Evolutionary conservation across 805 yeast genomes (phyloP), one percentile per base, ranked within the genome.

Genomic region (Blastobotrys parvus): DNA sequence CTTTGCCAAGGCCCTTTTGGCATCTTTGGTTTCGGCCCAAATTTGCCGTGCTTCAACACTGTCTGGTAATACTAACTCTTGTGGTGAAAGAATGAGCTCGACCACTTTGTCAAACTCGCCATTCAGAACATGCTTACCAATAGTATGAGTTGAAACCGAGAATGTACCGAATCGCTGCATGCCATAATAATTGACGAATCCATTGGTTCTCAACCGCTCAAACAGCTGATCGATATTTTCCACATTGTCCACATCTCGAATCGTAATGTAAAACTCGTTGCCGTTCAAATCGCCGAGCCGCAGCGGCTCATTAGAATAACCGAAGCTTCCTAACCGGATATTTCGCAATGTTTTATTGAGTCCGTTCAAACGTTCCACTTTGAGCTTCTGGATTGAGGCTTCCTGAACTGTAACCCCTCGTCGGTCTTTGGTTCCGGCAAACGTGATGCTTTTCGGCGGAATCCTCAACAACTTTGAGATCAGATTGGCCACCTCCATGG

Each of bases 131-230:
- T 72, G 72, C 48, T 75, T 76, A 39, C 99, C 99, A 42, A 89
- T 70, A 23, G 72, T 74, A 62, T 92, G 97, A 0, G 98, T 89
- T 2, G 97, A 86, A 22, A 88, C 72, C 10, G 96, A 84, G 57
- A 87, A 90, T 0, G 98, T 89, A 22, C 99, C 99, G 61, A 92
- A 92, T 57, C 99, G 71, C 68, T 92, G 99, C 89, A 92, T 82
- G n/a, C 99, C 99, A 60, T 75, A 92, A 59, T 92, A 92, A 62
- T 92, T 92, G 50, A 92, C 82, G 56, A 86, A 92, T 0, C 99
- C 99, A 22, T 72, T 68, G 1, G 68, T 68, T 40, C 68, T 67
- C 41, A 90, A 66, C 0, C 86, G 72, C 3, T 67, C 58, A 50
- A 89, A 69, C 20, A 87, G 72, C 7, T 66, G 59, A 11, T 68